Percentiles rank a stretch among this genome's conserved stretches.
These are phyloP conservation scores for Acanthamoeba healyi DNA, from an alignment of 208 protist genomes.

Conservation along the genomic window DNA sequence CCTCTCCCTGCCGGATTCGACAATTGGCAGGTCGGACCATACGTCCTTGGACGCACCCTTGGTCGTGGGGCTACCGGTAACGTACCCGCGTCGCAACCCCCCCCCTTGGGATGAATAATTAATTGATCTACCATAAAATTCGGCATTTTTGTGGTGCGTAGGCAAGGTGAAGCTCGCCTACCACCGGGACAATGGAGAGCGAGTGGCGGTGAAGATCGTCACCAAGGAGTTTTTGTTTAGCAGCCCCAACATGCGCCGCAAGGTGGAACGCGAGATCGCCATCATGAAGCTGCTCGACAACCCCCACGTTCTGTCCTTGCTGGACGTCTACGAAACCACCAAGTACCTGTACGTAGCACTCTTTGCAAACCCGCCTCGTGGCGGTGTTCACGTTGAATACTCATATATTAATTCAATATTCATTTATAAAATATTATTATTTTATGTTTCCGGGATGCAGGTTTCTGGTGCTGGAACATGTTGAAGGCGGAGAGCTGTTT, in stretches of 20 bases:
- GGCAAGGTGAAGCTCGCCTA: conserved; percentile 91
- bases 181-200: conserved; percentile 87
- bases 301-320: conserved; percentile 89
- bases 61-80: conserved; percentile 9
- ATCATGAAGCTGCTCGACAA: conserved; percentile 92
- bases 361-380: too few species aligned
- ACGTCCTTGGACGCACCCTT: not conserved
- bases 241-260: conserved; percentile 84
- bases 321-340: conserved; percentile 90
- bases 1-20: too few species aligned
- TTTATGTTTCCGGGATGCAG: conserved; percentile 14
- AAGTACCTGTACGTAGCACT: conserved; percentile 86
- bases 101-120: not conserved
- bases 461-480: conserved; percentile 90
- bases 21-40: conserved; percentile 27
- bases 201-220: conserved; percentile 92
- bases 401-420: not conserved
- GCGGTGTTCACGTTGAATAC: not conserved
- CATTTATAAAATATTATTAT: not conserved
- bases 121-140: not conserved
- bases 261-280: conserved; percentile 92
- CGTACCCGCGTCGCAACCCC: not conserved
- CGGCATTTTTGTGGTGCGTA: not conserved
- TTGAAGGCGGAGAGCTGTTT: conserved; percentile 92
- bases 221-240: conserved; percentile 87